A percentile compares a stretch with the other conserved stretches of the same genome.
Evolutionary conservation across 116 monocot genomes (phyloP).

Genomic region (Papilionanthe hybrid): DNA sequence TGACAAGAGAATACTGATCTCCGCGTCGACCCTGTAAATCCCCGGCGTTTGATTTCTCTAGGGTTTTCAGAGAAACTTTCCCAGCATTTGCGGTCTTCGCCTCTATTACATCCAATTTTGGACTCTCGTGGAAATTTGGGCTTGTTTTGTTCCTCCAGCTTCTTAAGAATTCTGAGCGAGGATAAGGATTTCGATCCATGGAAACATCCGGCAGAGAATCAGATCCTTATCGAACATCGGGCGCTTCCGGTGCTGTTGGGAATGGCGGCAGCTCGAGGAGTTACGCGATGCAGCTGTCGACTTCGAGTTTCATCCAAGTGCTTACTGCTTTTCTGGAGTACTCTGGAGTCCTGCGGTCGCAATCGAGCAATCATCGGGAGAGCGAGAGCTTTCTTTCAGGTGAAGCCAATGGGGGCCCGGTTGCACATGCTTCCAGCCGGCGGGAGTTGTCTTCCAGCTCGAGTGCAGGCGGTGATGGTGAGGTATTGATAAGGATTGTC

Average conservation of each 20-base stretch:
- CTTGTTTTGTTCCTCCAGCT: background rate
- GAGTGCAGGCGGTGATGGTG: constrained; percentile 35
- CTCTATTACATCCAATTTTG: background rate
- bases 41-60: background rate
- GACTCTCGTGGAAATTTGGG: too few species aligned
- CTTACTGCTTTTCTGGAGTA: constrained; percentile 73
- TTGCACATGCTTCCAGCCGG: background rate
- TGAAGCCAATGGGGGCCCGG: constrained; percentile 4
- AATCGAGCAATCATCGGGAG: constrained; percentile 22
- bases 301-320: constrained; percentile 62
- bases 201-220: constrained; percentile 39
- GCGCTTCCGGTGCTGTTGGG: background rate
- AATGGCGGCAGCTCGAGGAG: constrained; percentile 28
- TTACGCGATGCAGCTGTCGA: constrained; percentile 49
- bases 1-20: background rate
- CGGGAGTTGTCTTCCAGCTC: constrained; percentile 5
- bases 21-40: background rate
- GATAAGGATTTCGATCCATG: constrained; percentile 24
- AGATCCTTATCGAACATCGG: constrained; percentile 15
- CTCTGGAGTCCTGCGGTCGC: constrained; percentile 54
- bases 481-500: constrained; percentile 81
- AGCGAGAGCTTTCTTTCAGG: constrained; percentile 20
- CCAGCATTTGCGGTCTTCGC: background rate
- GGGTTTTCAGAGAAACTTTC: background rate
- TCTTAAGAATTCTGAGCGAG: background rate